These are phyloP conservation scores for Eudorina sp. DNA, from an alignment of 139 green algal genomes.

Conservation along the genomic window DNA sequence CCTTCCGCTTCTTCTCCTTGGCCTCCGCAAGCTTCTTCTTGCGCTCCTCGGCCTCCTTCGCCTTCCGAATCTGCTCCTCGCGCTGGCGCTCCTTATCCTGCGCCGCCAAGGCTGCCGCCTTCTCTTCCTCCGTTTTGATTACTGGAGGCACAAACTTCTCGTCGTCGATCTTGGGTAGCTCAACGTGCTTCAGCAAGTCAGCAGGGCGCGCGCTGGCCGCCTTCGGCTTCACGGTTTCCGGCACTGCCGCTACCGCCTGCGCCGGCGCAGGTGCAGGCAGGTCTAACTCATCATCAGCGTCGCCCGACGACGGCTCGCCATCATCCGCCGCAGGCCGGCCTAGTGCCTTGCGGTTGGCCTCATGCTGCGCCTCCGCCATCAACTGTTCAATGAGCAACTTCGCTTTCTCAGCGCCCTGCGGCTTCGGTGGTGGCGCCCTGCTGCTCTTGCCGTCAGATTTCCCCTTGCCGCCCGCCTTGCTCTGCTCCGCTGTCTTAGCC, in stretches of 20 bases:
- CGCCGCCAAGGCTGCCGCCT: slow-evolving; percentile 2
- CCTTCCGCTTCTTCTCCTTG: slow-evolving; percentile 50
- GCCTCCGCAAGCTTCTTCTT: slow-evolving; percentile 38
- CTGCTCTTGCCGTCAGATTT: background rate
- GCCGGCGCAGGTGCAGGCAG: background rate
- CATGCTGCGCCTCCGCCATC: slow-evolving; percentile 51
- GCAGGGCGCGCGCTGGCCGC: background rate
- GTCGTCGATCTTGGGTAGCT: slow-evolving; percentile 60
- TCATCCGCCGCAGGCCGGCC: background rate
- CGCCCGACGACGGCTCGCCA: slow-evolving; percentile 25
- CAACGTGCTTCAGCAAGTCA: slow-evolving; percentile 47
- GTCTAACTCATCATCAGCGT: slow-evolving; percentile 39
- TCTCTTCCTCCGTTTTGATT: background rate
- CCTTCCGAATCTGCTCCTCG: slow-evolving; percentile 44
- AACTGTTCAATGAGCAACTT: slow-evolving; percentile 62
- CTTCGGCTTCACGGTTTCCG: slow-evolving; percentile 11
- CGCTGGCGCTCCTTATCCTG: slow-evolving; percentile 44
- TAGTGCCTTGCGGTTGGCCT: slow-evolving; percentile 25
- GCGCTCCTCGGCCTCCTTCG: slow-evolving; percentile 25
- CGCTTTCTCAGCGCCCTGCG: slow-evolving; percentile 67
- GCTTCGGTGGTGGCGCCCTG: slow-evolving; percentile 30
- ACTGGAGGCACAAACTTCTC: slow-evolving; percentile 57
- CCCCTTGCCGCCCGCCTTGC: slow-evolving; percentile 32
- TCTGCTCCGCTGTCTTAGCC: background rate
- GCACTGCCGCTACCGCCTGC: background rate